Evolutionary conservation across 257 asterid species (phyloP), one percentile per base, ranked within the genome.

Genomic region (Leonotis leonurus): DNA sequence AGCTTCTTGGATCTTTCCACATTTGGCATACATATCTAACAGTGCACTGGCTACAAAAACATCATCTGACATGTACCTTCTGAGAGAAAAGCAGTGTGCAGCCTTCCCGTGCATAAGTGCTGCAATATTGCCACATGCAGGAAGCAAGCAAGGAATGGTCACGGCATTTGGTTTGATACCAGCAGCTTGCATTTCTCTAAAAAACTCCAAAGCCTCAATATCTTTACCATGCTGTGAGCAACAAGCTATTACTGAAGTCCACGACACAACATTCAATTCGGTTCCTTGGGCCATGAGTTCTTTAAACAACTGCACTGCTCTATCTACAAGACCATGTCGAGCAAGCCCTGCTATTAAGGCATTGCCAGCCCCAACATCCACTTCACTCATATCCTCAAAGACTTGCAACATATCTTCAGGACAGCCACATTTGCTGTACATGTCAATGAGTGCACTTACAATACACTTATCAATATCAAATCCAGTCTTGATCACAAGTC

Each of bases 201-300:
- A 88, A 68, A 90, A 81, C 45, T 85, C 79, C 69, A 91, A 73
- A n/a, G 98, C 96, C 70, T 80, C 88, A 1, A 81, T 73, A 80
- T 91, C 94, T 75, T 77, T 85, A 13, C 98, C 96, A 60, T 85
- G 85, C 58, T 91, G 98, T 12, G 95, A 79, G 76, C 94, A 91
- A 66, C 91, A 85, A 60, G 94, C 85, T 27, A 91, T 84, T 56
- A 84, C 73, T 6, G 98, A 91, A 68, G 96, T 91, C 98, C 98
- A 91, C 0, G 98, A 88, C 68, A 91, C 95, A 32, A 91, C 95
- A 65, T 91, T 86, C 66, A 86, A 53, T 56, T 86, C 90, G 73
- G 70, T 77, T 46, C 75, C 80, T 40, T 60, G 70, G 60, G 62
- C 72, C 51, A 63, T 75, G 45, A 76, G 77, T 21, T 77, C 61